phyloP scores from a whole-genome alignment of 208 protist genomes.

The Leishmania guyanensis region DNA sequence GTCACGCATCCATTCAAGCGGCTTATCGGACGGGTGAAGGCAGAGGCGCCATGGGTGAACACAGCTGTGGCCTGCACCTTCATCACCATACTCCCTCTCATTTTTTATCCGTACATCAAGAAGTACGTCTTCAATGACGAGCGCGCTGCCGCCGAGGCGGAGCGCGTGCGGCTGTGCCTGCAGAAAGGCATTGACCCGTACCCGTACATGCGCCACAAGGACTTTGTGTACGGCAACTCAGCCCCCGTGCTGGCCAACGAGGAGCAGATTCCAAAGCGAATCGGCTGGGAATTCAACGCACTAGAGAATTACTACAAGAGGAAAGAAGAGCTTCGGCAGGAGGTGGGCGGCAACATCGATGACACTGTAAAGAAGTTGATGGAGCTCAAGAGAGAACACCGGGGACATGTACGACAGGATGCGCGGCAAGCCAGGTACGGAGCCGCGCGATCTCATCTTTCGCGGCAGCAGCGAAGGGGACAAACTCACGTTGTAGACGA shows the following conservation, averaged over 20 bases:
- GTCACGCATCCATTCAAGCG: conserved; percentile 45
- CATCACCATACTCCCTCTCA: conserved; percentile 53
- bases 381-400: conserved; percentile 42
- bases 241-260: conserved; percentile 37
- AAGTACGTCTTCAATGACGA: conserved; percentile 51
- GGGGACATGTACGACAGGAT: conserved; percentile 38
- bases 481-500: conserved; percentile 34
- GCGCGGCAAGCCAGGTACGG: conserved; percentile 24
- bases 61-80: conserved; percentile 45
- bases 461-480: conserved; percentile 39
- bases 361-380: conserved; percentile 76
- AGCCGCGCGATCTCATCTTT: conserved; percentile 71
- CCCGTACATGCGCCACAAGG: conserved; percentile 86
- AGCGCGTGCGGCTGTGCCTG: conserved; percentile 87
- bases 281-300: conserved; percentile 62
- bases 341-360: conserved; percentile 64
- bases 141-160: conserved; percentile 65
- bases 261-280: conserved; percentile 44
- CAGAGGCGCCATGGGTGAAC: conserved; percentile 84
- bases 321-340: conserved; percentile 75
- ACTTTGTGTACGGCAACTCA: conserved; percentile 79
- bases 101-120: conserved; percentile 73
- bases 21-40: conserved; percentile 43
- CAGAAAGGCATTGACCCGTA: conserved; percentile 92
- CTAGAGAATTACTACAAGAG: conserved; percentile 58